Conservation (phyloP, 306 rosid genomes). For the Castanopsis chinensis region DNA sequence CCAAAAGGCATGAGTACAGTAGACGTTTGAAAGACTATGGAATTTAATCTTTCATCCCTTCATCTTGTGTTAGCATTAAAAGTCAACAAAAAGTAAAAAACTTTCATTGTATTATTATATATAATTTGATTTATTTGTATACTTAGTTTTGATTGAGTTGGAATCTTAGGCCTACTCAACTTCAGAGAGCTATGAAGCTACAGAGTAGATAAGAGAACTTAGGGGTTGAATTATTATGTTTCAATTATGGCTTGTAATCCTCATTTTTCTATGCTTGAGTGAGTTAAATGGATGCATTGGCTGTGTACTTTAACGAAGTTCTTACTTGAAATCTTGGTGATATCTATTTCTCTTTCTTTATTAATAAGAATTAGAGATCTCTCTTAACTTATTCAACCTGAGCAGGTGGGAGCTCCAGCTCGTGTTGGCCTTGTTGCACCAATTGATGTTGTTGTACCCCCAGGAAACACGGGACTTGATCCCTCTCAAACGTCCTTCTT, state of each 20-base stretch:
- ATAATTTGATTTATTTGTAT: too few species aligned
- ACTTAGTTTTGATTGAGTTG: too few species aligned
- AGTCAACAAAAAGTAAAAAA: too few species aligned
- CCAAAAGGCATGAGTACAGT: too few species aligned
- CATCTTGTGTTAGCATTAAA: too few species aligned
- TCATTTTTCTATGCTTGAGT: too few species aligned
- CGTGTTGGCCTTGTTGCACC: slow-evolving; percentile 66
- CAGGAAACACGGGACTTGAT: slow-evolving; percentile 44
- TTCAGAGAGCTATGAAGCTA: too few species aligned
- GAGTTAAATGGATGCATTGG: neutral
- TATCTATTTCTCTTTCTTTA: neutral
- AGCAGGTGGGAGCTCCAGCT: slow-evolving; percentile 63
- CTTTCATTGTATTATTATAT: too few species aligned
- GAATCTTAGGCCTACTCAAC: too few species aligned
- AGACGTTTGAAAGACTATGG: too few species aligned
- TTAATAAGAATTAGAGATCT: neutral
- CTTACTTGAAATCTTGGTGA: neutral
- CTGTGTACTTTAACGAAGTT: neutral
- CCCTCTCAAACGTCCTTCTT: slow-evolving; percentile 33
- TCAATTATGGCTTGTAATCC: too few species aligned
- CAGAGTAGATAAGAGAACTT: neutral
- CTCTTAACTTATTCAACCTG: neutral
- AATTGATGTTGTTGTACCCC: slow-evolving; percentile 57
- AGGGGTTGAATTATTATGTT: neutral
- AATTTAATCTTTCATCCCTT: too few species aligned